Base-by-base conservation (phyloP, 495 filamentous ascomycete species). In the Penicillium diatomitis region DNA sequence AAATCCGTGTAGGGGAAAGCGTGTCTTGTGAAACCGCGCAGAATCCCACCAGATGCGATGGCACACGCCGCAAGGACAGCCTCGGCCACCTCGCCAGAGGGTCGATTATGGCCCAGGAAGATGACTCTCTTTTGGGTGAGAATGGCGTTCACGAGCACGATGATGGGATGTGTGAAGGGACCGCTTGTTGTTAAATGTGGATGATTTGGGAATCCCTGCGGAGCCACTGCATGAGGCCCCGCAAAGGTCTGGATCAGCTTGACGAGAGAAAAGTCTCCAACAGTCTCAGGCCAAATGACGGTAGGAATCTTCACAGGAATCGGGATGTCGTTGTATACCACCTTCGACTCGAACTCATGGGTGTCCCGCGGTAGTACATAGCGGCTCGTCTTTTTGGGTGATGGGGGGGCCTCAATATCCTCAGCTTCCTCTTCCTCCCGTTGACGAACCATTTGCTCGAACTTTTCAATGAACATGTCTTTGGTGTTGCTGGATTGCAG, bases 1-100 rank as follows among this genome's bases (percentile, higher is more conserved):
- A 99, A 76, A 65, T 99, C 92, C 5, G 92, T 99, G 62, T 99
- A 99, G 5, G 92, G 92, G 61, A 99, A 99, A 9, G 94, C 94
- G 70, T 96, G 87, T n/a, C 92, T 81, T 12, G 90, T 96, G 67
- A 97, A 97, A 27, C 94, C 92, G 38, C 88, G 73, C 11, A 99
- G 73, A n/a, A 96, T 75, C 27, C 94, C 92, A n/a, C 92, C 94
- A 28, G 89, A 95, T 20, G 86, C 90, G 32, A 99, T 77, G 4
- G 92, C 87, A 64, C 91, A 97, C 1, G 91, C 89, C 2, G 87
- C 92, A 0, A 98, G 76, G 5, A 98, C 92, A 4, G 92, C 90
- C 68, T 97, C 91, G 5, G 90, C 92, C 8, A 98, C 92, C 60
- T 95, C 88, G 2, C 87, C 87, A 2, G 91, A 96, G 5, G 92